phyloP scores from a whole-genome alignment of 140 eudicot genomes.

The Flaveria floridana region DNA sequence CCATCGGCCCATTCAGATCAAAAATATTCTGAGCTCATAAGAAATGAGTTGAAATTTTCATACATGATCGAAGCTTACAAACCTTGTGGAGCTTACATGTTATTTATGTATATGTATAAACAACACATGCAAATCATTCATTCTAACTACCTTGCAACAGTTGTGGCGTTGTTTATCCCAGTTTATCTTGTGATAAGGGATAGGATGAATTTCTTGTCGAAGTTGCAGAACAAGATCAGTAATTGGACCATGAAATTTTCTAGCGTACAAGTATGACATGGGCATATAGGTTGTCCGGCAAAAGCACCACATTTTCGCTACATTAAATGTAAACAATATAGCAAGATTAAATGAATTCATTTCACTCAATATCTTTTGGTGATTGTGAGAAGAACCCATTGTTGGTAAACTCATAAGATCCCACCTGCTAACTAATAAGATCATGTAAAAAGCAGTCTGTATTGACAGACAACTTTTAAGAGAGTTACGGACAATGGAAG shows the following conservation, averaged over 20 bases:
- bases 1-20: too few species aligned
- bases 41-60: too few species aligned
- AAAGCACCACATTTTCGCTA: conserved; percentile 54
- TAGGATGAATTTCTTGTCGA: conserved; percentile 43
- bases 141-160: conserved; percentile 40
- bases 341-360: background rate
- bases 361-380: background rate
- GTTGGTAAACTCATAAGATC: too few species aligned
- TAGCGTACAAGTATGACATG: conserved; percentile 51
- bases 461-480: too few species aligned
- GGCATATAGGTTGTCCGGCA: conserved; percentile 51
- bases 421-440: too few species aligned
- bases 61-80: background rate
- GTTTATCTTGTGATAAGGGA: conserved; percentile 38
- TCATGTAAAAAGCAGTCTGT: too few species aligned
- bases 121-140: background rate
- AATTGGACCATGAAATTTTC: conserved; percentile 42
- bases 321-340: background rate
- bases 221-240: conserved; percentile 40
- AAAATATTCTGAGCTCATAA: too few species aligned
- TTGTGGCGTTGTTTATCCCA: conserved; percentile 54
- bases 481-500: background rate
- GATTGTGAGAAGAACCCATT: too few species aligned
- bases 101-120: background rate
- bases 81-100: background rate